Base-by-base conservation (phyloP, 306 rosid genomes). In the Arachis stenosperma region DNA sequence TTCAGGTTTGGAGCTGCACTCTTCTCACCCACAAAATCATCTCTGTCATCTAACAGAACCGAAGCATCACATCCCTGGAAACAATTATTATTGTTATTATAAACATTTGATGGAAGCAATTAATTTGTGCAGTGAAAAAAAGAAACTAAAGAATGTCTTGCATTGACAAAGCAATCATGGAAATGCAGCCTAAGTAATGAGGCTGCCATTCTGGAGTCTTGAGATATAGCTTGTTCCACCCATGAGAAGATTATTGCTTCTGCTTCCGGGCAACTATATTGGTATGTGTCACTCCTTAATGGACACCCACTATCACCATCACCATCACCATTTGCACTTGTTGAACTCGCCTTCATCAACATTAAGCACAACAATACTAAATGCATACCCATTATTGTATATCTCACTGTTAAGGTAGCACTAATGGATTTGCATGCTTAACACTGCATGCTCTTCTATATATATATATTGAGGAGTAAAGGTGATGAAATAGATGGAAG, bases 111-210 rank as follows among this genome's bases (percentile, higher is more conserved):
- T 2, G 37, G 37, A 33, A 33, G 37, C 2, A 33, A 33, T 33
- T 33, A 2, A 33, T 22, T 22, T 22, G 27, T 22, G 27, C 27
- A 22, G 1, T 22, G 37, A 33, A 33, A 33, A 0, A 2, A 33
- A 33, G 37, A 33, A 33, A 33, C 4, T 33, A 33, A 33, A 54
- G 51, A 13, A 17, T 33, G 74, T 52, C 92, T 76, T 91, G 84
- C 99, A 87, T 91, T 89, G 69, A 88, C 99, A 77, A 94, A 89
- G 82, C 97, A 94, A 59, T 91, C 97, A 29, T 91, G 94, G 71
- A 94, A 94, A 67, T 93, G 98, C 30, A 91, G 96, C 58, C 91
- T 88, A 40, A 89, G 91, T 11, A 91, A 79, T 8, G 98, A 94
- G 33, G 98, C 98, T 2, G 99, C 91, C 96, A 91, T 87, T 71